phyloP scores from a whole-genome alignment of 2,329 filamentous ascomycete species.

The Emergomyces africanus region DNA sequence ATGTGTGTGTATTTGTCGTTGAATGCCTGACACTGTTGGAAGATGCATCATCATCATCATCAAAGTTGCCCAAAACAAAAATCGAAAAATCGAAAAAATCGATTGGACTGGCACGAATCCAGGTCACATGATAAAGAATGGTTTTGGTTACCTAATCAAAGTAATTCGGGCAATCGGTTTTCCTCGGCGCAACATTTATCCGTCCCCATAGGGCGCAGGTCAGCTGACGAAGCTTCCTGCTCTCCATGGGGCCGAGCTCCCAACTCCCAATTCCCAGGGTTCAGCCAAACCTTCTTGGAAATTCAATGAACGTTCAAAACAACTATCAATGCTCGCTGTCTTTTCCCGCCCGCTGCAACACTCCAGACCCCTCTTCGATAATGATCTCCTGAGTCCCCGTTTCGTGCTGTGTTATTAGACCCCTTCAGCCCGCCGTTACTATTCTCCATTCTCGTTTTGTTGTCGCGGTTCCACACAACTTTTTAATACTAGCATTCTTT shows the following conservation, averaged over 20 bases:
- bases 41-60: no score
- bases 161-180: no score
- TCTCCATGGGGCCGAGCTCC: background rate
- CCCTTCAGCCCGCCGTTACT: background rate
- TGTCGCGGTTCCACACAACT: background rate
- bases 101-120: no score
- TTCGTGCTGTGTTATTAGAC: background rate
- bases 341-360: background rate
- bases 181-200: background rate
- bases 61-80: background rate
- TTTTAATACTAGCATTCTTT: background rate
- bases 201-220: background rate
- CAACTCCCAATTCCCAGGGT: background rate
- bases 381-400: background rate
- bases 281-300: background rate
- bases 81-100: background rate
- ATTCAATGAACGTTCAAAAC: background rate
- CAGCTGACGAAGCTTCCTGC: background rate
- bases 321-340: background rate
- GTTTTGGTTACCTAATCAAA: background rate
- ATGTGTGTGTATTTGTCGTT: background rate
- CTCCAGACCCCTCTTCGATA: background rate
- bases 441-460: background rate
- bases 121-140: background rate
- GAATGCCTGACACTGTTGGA: background rate